Evolutionary conservation across 441 rosid species (phyloP).

Genomic region (Aquilaria agallochum): DNA sequence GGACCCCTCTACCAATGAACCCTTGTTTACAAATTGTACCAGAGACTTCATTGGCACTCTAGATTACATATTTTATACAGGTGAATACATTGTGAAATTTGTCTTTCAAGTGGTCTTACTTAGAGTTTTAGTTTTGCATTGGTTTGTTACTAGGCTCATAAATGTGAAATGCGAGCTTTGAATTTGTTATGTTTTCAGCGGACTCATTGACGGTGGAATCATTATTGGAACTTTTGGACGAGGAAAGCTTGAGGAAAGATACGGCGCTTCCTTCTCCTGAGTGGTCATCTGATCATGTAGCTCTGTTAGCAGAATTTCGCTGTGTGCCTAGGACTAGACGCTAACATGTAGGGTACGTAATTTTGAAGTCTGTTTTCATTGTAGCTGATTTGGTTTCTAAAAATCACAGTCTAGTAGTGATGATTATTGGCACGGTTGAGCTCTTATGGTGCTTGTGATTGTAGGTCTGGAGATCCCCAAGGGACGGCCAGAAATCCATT

Average conservation of each 20-base stretch:
- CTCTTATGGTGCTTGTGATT: slow-evolving; percentile 1
- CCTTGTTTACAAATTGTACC: slow-evolving; percentile 89
- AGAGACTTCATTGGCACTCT: slow-evolving; percentile 94
- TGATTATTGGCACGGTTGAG: too few relatives aligned
- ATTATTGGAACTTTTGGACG: slow-evolving; percentile 90
- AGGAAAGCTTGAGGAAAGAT: slow-evolving; percentile 97
- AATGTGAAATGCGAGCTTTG: background rate
- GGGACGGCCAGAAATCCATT: slow-evolving; percentile 15
- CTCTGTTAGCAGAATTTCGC: slow-evolving; percentile 97
- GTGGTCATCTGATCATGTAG: slow-evolving; percentile 99
- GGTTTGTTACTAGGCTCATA: too few relatives aligned
- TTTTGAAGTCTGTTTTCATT: slow-evolving; percentile 13
- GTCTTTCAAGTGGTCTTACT: background rate
- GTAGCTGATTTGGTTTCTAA: slow-evolving; percentile 14
- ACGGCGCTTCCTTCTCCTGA: slow-evolving; percentile 99
- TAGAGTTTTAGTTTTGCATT: too few relatives aligned
- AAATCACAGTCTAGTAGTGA: too few relatives aligned
- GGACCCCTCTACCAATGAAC: slow-evolving; percentile 88
- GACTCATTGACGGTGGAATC: slow-evolving; percentile 95
- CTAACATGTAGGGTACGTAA: slow-evolving; percentile 35
- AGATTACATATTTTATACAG: slow-evolving; percentile 99
- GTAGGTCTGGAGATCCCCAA: slow-evolving; percentile 28
- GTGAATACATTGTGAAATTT: slow-evolving; percentile 25
- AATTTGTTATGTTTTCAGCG: slow-evolving; percentile 46
- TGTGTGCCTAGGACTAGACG: slow-evolving; percentile 94